A percentile compares a stretch with the other conserved stretches of the same genome.
These are phyloP conservation scores for Casuarina equisetifolia DNA, from an alignment of 306 rosid species.

Conservation along the genomic window DNA sequence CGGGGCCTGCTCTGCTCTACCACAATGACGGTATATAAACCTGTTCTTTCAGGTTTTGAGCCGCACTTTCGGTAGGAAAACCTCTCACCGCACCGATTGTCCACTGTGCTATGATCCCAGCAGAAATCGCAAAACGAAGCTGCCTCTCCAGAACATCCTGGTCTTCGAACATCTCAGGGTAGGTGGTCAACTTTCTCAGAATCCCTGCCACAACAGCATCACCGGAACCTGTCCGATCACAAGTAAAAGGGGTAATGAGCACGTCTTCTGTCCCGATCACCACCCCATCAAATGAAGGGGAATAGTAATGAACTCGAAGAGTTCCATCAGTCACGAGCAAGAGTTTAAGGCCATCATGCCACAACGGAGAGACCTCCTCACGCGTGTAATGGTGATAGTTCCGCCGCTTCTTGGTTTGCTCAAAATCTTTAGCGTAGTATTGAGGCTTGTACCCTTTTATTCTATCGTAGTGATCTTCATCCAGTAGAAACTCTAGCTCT, in stretches of 20 bases:
- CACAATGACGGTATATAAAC: conserved; percentile 96
- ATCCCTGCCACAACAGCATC: conserved; percentile 94
- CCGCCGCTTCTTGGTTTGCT: conserved; percentile 65
- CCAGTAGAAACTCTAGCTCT: conserved; percentile 88
- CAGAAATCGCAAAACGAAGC: conserved; percentile 84
- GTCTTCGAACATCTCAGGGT: conserved; percentile 74
- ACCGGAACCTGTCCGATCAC: conserved; percentile 96
- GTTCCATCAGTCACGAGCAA: conserved; percentile 88
- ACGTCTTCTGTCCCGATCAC: conserved; percentile 94
- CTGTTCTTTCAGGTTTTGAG: conserved; percentile 96
- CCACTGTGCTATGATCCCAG: conserved; percentile 95
- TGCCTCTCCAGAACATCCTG: conserved; percentile 76
- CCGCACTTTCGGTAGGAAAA: conserved; percentile 93
- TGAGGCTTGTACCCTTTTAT: conserved; percentile 75
- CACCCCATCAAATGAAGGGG: conserved; percentile 70
- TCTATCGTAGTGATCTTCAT: conserved; percentile 68
- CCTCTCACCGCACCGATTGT: conserved; percentile 88
- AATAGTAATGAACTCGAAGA: conserved; percentile 72
- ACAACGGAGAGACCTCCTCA: conserved; percentile 74
- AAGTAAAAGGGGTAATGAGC: conserved; percentile 87
- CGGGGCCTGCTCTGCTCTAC: conserved; percentile 38
- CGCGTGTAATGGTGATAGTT: conserved; percentile 77
- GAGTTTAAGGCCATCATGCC: conserved; percentile 72
- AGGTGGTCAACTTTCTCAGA: conserved; percentile 75
- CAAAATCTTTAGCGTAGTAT: conserved; percentile 67